phyloP scores from a whole-genome alignment of 345 rosid genomes.

The Corchorus capsularis region DNA sequence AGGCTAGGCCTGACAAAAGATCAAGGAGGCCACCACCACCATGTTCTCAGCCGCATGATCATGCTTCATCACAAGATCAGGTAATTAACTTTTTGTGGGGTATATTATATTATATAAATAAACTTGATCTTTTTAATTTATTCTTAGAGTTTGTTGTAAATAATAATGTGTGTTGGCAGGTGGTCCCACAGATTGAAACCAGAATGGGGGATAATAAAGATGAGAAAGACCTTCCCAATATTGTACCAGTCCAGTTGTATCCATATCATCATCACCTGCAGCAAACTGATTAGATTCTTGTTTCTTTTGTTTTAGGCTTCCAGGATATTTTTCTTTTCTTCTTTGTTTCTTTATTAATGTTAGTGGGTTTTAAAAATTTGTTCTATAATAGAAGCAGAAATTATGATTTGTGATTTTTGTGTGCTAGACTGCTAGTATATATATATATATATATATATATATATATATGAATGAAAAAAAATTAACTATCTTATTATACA shows the following conservation, averaged over 20 bases:
- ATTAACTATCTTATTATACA: too few relatives aligned
- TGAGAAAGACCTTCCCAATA: neutral
- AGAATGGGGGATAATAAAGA: conserved; percentile 7
- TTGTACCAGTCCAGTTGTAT: neutral
- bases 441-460: too few relatives aligned
- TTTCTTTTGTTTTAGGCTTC: neutral
- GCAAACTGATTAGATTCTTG: neutral
- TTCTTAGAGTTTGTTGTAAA: neutral
- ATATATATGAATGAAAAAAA: too few relatives aligned
- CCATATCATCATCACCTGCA: neutral
- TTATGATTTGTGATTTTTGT: neutral
- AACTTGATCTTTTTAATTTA: neutral
- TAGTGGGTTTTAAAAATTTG: neutral
- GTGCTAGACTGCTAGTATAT: too few relatives aligned
- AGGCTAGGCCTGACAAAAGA: conserved; percentile 24
- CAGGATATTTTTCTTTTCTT: neutral
- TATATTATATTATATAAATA: neutral
- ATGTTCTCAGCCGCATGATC: conserved; percentile 24
- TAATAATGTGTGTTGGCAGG: conserved; percentile 9
- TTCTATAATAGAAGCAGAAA: neutral
- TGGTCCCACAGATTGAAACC: conserved; percentile 19
- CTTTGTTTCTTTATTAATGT: too few relatives aligned
- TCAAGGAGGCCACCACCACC: conserved; percentile 19
- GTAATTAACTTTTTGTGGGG: conserved; percentile 25
- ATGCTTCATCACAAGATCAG: conserved; percentile 39